These are phyloP conservation scores for Xanthoceras sorbifolium DNA, from an alignment of 345 rosid species.

Conservation along the genomic window DNA sequence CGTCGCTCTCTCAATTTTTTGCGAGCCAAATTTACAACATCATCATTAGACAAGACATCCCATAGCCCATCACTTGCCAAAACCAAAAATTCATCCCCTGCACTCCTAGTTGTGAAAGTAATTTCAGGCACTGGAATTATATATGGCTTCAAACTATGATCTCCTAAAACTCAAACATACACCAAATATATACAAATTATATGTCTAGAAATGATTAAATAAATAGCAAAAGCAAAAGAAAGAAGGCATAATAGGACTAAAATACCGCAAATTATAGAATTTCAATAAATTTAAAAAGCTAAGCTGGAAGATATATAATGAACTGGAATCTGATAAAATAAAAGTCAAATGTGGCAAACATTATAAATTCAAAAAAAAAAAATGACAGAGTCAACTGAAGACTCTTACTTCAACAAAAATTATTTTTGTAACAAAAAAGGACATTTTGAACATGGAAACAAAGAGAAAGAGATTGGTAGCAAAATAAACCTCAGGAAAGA, in stretches of 20 bases:
- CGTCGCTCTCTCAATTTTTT: slow-evolving; percentile 21
- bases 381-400: background rate
- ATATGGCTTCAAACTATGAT: slow-evolving; percentile 43
- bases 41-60: slow-evolving; percentile 47
- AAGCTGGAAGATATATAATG: background rate
- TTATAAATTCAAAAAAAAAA: no score
- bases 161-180: slow-evolving; percentile 28
- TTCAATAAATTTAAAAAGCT: background rate
- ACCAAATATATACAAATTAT: background rate
- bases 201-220: background rate
- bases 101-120: slow-evolving; percentile 30
- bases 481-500: background rate
- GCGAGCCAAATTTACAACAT: slow-evolving; percentile 34
- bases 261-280: background rate
- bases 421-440: background rate
- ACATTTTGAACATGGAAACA: background rate
- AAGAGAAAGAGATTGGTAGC: background rate
- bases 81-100: slow-evolving; percentile 42
- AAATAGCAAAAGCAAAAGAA: background rate
- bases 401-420: background rate
- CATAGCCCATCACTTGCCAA: slow-evolving; percentile 54
- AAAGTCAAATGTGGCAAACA: background rate
- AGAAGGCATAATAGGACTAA: background rate
- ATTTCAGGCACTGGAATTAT: slow-evolving; percentile 46
- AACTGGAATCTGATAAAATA: background rate